These are phyloP conservation scores for Hymenoscyphus repandus DNA, from an alignment of 2,329 filamentous ascomycete species.

Conservation along the genomic window DNA sequence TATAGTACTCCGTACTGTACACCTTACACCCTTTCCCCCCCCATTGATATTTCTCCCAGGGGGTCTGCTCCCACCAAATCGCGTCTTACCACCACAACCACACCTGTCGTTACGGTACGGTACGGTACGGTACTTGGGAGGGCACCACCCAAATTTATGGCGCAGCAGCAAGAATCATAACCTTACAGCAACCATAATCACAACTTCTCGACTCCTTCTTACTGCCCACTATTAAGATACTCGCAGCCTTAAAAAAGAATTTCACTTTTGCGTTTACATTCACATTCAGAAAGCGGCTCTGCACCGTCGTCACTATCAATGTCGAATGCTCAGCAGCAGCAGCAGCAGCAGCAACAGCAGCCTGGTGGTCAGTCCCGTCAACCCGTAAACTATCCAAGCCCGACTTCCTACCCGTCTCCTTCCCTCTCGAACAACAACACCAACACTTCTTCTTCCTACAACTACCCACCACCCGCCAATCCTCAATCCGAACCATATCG, in stretches of 20 bases:
- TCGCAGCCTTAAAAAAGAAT: neutral
- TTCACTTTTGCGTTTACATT: neutral
- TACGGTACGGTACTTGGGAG: neutral
- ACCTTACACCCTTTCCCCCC: no score
- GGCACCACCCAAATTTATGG: neutral
- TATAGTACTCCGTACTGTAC: no score
- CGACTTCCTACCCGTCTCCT: slow-evolving; percentile 45
- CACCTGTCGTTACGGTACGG: neutral
- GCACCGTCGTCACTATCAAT: slow-evolving; percentile 30
- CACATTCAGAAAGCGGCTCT: slow-evolving; percentile 28
- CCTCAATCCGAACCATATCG: slow-evolving; percentile 38
- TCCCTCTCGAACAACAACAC: neutral
- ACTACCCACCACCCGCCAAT: neutral
- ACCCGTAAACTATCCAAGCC: slow-evolving; percentile 37
- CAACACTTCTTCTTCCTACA: neutral
- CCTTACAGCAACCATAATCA: neutral
- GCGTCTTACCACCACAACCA: neutral
- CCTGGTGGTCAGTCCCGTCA: slow-evolving; percentile 21
- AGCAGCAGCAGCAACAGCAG: slow-evolving; percentile 15
- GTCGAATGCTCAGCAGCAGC: slow-evolving; percentile 24
- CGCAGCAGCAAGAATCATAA: neutral
- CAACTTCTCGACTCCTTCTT: neutral
- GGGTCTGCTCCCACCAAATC: neutral
- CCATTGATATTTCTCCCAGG: no score
- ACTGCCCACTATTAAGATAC: neutral